A percentile compares a stretch with the other conserved stretches of the same genome.
Conservation (phyloP, 2,329 filamentous ascomycete genomes). For the Mycosphaerella sp. region DNA sequence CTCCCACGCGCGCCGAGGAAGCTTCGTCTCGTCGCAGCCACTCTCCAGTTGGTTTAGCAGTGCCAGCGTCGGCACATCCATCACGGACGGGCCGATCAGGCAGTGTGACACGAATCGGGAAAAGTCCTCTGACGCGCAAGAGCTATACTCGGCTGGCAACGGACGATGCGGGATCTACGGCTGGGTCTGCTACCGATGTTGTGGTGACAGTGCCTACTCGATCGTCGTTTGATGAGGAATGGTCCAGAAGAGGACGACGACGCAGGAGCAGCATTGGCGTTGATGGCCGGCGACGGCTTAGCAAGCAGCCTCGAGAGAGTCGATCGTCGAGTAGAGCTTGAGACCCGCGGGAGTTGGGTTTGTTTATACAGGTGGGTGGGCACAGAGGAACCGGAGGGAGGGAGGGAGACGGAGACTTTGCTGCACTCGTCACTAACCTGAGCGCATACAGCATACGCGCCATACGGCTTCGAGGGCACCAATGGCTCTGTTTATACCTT, state of each 20-base stretch:
- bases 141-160: constrained; percentile 33
- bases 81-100: constrained; percentile 7
- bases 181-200: constrained; percentile 15
- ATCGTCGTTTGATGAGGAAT: constrained; percentile 11
- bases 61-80: constrained; percentile 8
- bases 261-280: constrained; percentile 19
- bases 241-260: constrained; percentile 12
- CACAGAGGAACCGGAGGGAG: too few species aligned
- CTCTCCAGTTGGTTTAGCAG: background rate
- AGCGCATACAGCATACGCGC: too few species aligned
- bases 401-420: too few species aligned
- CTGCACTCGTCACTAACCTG: too few species aligned
- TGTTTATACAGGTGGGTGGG: too few species aligned
- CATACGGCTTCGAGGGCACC: too few species aligned
- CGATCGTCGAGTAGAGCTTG: constrained; percentile 16
- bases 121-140: constrained; percentile 42
- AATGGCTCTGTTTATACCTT: too few species aligned
- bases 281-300: constrained; percentile 23
- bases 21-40: background rate
- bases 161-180: constrained; percentile 17
- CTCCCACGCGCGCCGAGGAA: constrained; percentile 10
- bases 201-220: constrained; percentile 20
- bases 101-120: constrained; percentile 30
- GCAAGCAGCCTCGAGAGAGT: constrained; percentile 19
- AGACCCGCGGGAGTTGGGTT: background rate